Percentiles rank a stretch among this genome's conserved stretches.
phyloP scores from a whole-genome alignment of 805 yeast species.

The Ogataea haglerorum region DNA sequence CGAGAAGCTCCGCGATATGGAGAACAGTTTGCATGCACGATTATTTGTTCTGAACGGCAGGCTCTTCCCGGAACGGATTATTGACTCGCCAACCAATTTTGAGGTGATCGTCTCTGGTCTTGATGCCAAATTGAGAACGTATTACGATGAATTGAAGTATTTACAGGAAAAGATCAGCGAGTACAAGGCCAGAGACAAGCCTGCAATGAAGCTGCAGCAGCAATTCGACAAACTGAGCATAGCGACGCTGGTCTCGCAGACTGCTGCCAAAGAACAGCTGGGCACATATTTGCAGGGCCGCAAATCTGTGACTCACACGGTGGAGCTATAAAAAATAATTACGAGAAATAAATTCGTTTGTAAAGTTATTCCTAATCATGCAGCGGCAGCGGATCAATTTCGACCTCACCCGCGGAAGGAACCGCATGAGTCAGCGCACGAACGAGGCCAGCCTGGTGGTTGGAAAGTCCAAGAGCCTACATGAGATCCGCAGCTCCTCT shows the following conservation, averaged over 20 bases:
- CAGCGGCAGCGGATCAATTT: slow-evolving; percentile 26
- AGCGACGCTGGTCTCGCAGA: slow-evolving; percentile 9
- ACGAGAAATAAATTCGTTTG: not conserved
- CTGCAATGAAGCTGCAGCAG: not conserved
- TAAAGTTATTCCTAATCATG: slow-evolving; percentile 6
- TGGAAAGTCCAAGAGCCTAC: slow-evolving; percentile 24
- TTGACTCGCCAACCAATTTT: slow-evolving; percentile 27
- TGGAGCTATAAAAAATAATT: slow-evolving; percentile 1
- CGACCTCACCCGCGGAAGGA: slow-evolving; percentile 27
- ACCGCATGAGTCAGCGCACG: slow-evolving; percentile 30
- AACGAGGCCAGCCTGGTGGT: slow-evolving; percentile 34
- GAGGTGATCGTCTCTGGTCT: slow-evolving; percentile 27
- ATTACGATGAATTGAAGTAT: slow-evolving; percentile 16
- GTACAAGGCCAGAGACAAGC: not conserved
- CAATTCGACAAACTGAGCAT: slow-evolving; percentile 12
- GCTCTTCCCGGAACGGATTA: slow-evolving; percentile 29
- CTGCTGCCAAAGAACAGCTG: slow-evolving; percentile 15
- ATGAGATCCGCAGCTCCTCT: slow-evolving; percentile 18
- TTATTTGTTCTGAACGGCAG: slow-evolving; percentile 27
- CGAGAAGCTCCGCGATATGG: slow-evolving; percentile 10
- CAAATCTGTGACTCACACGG: not conserved
- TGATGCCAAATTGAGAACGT: slow-evolving; percentile 23
- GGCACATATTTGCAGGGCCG: slow-evolving; percentile 9
- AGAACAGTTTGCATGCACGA: slow-evolving; percentile 23
- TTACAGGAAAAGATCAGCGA: slow-evolving; percentile 13